Evolutionary conservation across 1,139 yeast genomes (phyloP).

Genomic region (Kurtzmaniella quercitrusa): DNA sequence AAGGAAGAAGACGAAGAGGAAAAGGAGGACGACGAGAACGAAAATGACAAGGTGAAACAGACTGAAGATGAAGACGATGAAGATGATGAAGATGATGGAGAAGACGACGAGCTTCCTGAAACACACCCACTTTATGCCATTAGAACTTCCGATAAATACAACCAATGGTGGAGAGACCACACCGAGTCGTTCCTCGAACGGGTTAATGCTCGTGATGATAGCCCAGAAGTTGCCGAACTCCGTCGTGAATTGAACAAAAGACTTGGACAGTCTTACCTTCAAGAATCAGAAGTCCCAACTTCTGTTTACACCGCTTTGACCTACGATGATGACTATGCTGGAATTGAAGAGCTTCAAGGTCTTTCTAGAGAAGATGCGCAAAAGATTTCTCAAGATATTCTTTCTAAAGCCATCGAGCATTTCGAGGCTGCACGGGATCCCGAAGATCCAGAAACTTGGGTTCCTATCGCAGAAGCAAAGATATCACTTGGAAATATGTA

Average conservation of each 20-base stretch:
- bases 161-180: constrained; percentile 57
- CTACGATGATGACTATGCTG: constrained; percentile 54
- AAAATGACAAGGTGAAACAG: constrained; percentile 19
- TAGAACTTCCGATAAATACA: constrained; percentile 32
- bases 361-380: constrained; percentile 42
- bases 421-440: constrained; percentile 59
- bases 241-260: constrained; percentile 38
- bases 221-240: constrained; percentile 10
- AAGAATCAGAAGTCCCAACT: constrained; percentile 61
- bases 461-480: constrained; percentile 76
- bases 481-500: constrained; percentile 73
- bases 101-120: constrained; percentile 32
- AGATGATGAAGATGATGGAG: constrained; percentile 11
- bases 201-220: constrained; percentile 15
- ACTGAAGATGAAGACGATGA: constrained; percentile 19
- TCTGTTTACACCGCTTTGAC: constrained; percentile 51
- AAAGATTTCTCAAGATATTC: constrained; percentile 44
- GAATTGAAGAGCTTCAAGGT: constrained; percentile 35
- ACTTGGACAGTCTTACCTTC: constrained; percentile 59
- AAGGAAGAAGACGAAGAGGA: constrained; percentile 37
- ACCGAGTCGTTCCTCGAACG: constrained; percentile 39
- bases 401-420: constrained; percentile 54
- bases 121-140: constrained; percentile 54
- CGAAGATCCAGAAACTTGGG: constrained; percentile 80
- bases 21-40: not conserved